phyloP scores from a whole-genome alignment of 2,329 filamentous ascomycete genomes.

The Thielaviopsis musarum region DNA sequence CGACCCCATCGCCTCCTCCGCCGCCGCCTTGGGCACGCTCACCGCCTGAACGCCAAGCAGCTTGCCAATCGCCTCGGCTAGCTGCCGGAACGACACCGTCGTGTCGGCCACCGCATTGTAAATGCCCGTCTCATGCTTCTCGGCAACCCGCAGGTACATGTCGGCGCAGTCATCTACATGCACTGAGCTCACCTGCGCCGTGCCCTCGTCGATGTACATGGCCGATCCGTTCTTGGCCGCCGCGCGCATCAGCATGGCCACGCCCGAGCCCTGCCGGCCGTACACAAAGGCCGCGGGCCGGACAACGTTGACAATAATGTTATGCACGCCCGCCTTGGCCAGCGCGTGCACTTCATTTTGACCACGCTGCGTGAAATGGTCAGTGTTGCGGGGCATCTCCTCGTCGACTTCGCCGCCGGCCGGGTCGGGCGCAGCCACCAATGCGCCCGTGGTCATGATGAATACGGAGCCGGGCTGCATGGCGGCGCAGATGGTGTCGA shows the following conservation, averaged over 20 bases:
- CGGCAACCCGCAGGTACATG: constrained; percentile 22
- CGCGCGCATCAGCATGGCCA: constrained; percentile 19
- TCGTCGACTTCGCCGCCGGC: constrained; percentile 18
- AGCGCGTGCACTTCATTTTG: constrained; percentile 19
- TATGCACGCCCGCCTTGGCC: constrained; percentile 15
- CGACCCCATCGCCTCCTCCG: constrained; percentile 17
- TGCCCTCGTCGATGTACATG: constrained; percentile 19
- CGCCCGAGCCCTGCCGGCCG: constrained; percentile 23
- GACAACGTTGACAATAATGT: constrained; percentile 21
- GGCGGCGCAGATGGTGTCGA: constrained; percentile 21
- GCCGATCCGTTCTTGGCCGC: constrained; percentile 18
- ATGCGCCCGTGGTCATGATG: constrained; percentile 20
- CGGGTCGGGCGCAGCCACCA: constrained; percentile 15
- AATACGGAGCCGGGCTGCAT: constrained; percentile 22
- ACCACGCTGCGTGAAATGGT: constrained; percentile 16
- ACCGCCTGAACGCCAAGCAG: constrained; percentile 15
- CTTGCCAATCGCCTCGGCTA: constrained; percentile 16
- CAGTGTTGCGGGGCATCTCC: constrained; percentile 13
- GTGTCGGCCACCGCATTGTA: constrained; percentile 22
- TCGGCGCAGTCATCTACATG: constrained; percentile 28
- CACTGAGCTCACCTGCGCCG: constrained; percentile 17
- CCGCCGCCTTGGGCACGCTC: constrained; percentile 13
- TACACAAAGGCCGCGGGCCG: constrained; percentile 28
- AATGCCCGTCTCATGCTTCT: constrained; percentile 20
- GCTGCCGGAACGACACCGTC: constrained; percentile 18